Base-by-base conservation (phyloP, 2,329 filamentous ascomycete genomes). In the Bipolaris bicolor region DNA sequence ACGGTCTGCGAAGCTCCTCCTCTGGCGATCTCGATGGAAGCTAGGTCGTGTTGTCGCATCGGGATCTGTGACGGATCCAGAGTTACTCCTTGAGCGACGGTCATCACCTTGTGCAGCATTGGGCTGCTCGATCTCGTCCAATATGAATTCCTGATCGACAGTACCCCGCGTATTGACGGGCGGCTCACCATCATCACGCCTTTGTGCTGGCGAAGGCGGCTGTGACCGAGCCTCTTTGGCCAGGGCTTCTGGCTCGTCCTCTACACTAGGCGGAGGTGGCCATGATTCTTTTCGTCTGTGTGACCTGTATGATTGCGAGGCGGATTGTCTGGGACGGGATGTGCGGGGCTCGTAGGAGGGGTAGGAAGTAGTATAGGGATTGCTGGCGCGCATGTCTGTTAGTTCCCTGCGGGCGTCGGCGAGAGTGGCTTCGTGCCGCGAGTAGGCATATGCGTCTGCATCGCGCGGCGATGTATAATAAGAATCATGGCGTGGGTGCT, bases 71-170 rank as follows among this genome's bases (percentile, higher is more conserved):
- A 53, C 58, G 76, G 76, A 37, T 20, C 72, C 71, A 1, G 72
- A 67, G 15, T 89, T 76, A 36, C 89, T 76, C 7, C 90, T 85
- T 65, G 88, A 91, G 37, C 88, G 84, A 36, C 86, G 82, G 70
- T 91, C 89, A 4, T 83, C 86, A 66, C 82, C 22, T n/a, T 60
- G 56, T 29, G 55, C 50, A 29, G 45, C 36, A 16, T 36, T 50
- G 54, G 74, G 72, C 34, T 71, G 72, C 44, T 79, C 74, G 13
- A 90, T 84, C 54, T 89, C 86, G 53, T 88, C 77, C 22, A 93
- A 79, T 47, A 92, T 80, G 11, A 86, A 87, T 24, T 87, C 78
- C 68, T 93, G 90, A 50, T 92, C 88, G 56, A 88, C 76, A 5
- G 84, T 83, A 37, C 90, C 90, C 55, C 84, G 84, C 55, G 83